A percentile compares a stretch with the other conserved stretches of the same genome.
Conservation (phyloP, 1,139 yeast species). For the Pichia sp. region DNA sequence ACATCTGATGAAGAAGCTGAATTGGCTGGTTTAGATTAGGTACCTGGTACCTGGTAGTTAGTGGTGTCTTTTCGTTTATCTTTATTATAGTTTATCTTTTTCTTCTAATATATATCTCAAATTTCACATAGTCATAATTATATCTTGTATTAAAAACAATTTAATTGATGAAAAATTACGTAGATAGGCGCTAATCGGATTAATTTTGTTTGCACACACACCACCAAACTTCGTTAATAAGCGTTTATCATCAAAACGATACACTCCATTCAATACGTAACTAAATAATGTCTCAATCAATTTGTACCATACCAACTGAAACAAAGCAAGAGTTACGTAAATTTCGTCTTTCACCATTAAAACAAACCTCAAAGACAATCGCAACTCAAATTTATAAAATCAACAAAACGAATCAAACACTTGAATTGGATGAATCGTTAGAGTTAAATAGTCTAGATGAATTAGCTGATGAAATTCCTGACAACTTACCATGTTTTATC, state of each 20-base stretch:
- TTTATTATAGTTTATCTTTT: background rate
- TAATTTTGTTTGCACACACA: background rate
- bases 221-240: background rate
- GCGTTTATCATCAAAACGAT: background rate
- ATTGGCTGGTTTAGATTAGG: slow-evolving; percentile 26
- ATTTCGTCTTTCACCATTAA: slow-evolving; percentile 25
- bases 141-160: no score
- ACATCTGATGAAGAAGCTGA: slow-evolving; percentile 56
- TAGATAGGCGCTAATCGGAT: background rate
- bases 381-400: slow-evolving; percentile 61
- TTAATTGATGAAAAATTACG: no score
- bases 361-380: slow-evolving; percentile 50
- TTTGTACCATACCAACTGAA: slow-evolving; percentile 62
- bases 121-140: no score
- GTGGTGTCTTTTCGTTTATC: no score
- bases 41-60: background rate
- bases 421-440: slow-evolving; percentile 34
- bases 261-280: background rate
- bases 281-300: slow-evolving; percentile 32
- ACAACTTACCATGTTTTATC: slow-evolving; percentile 69
- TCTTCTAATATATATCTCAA: background rate
- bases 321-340: slow-evolving; percentile 59
- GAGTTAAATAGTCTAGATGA: slow-evolving; percentile 59
- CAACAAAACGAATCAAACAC: slow-evolving; percentile 51
- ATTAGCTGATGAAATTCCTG: slow-evolving; percentile 72